Conservation (phyloP, 2,329 filamentous ascomycete species). For the Stenocarpella maydis region DNA sequence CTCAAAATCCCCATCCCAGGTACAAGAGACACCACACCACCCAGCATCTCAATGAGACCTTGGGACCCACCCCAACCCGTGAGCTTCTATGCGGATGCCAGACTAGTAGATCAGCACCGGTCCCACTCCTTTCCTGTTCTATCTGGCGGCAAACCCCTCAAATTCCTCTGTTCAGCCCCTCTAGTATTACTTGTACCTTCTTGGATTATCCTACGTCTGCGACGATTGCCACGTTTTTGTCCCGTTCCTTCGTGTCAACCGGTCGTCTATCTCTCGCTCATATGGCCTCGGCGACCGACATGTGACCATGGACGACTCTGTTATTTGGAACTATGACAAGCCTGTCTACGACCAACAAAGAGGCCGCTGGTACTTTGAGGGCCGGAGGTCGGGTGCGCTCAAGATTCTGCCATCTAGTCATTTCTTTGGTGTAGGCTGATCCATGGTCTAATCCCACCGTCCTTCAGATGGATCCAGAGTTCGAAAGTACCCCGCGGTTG, state of each 20-base stretch:
- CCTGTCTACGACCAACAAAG: constrained; percentile 26
- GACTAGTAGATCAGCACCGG: constrained; percentile 12
- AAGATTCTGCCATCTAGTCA: neutral
- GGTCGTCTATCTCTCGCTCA: neutral
- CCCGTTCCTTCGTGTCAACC: neutral
- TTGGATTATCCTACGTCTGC: neutral
- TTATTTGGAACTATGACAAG: constrained; percentile 9
- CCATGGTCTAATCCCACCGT: neutral
- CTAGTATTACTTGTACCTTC: neutral
- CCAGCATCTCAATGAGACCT: constrained; percentile 21
- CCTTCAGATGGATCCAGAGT: constrained; percentile 16
- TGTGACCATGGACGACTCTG: constrained; percentile 24
- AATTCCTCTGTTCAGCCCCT: neutral
- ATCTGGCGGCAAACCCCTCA: constrained; percentile 7
- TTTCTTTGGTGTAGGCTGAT: neutral
- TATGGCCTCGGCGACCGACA: constrained; percentile 14
- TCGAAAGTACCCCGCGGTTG: constrained; percentile 23
- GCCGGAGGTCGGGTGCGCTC: constrained; percentile 24
- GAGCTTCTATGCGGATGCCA: constrained; percentile 8
- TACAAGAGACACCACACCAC: constrained; percentile 10
- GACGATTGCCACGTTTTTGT: neutral
- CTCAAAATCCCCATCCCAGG: constrained; percentile 27
- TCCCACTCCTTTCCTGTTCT: constrained; percentile 5
- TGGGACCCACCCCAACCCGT: constrained; percentile 7
- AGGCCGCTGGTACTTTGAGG: constrained; percentile 25